phyloP scores from a whole-genome alignment of 116 monocot species.

The Cymodocea nodosa region DNA sequence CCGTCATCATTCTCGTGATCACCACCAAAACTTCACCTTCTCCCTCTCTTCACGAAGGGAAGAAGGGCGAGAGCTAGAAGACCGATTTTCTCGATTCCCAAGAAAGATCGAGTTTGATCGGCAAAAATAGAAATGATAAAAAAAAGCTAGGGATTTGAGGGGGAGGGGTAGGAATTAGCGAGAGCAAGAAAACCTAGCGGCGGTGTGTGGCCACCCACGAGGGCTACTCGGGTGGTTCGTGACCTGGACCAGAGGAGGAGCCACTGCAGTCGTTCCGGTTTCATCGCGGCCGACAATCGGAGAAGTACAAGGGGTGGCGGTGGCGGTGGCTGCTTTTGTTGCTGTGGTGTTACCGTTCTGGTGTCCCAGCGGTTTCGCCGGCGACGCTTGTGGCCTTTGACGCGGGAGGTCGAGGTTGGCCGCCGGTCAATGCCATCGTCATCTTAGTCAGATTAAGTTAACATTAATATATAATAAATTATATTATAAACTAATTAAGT shows the following conservation, averaged over 20 bases:
- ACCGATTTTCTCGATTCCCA: neutral
- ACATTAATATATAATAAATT: too few relatives aligned
- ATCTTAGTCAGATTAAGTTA: too few relatives aligned
- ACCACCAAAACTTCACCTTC: neutral
- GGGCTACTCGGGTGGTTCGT: slow-evolving; percentile 11
- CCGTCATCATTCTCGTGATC: neutral
- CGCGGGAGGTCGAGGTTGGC: too few relatives aligned
- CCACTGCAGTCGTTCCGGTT: slow-evolving; percentile 9
- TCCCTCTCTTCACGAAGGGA: neutral
- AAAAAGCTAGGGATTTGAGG: neutral
- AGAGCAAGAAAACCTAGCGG: slow-evolving; percentile 21
- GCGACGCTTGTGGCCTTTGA: too few relatives aligned
- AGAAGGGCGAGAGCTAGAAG: neutral
- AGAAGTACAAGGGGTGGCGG: too few relatives aligned
- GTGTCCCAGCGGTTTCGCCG: too few relatives aligned
- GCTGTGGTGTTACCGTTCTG: too few relatives aligned
- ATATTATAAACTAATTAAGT: too few relatives aligned
- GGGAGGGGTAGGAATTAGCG: slow-evolving; percentile 11
- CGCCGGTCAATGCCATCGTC: too few relatives aligned
- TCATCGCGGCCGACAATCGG: slow-evolving; percentile 13
- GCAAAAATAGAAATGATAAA: neutral
- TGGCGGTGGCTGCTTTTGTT: too few relatives aligned
- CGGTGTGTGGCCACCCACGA: slow-evolving; percentile 25
- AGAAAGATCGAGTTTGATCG: neutral
- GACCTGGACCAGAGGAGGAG: slow-evolving; percentile 14